phyloP scores from a whole-genome alignment of 2,329 filamentous ascomycete genomes.

The Ceratocystis harringtonii region DNA sequence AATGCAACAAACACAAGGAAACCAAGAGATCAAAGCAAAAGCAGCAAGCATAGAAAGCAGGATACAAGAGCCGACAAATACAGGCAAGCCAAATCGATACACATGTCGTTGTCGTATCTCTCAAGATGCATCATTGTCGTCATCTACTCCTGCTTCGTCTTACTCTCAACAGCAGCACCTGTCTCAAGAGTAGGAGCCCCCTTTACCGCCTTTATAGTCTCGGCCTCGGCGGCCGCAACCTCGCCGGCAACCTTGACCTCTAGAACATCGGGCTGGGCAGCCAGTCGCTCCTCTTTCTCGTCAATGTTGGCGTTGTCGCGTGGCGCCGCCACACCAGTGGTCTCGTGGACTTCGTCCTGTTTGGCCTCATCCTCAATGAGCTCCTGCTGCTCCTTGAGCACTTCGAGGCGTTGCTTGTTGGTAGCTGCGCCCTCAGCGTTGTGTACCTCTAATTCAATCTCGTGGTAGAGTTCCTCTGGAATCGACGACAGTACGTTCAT shows the following conservation, averaged over 20 bases:
- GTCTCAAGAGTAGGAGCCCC: background rate
- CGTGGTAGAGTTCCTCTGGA: conserved; percentile 96
- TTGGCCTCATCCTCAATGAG: conserved; percentile 94
- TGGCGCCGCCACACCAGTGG: conserved; percentile 56
- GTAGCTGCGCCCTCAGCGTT: conserved; percentile 92
- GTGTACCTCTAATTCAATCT: conserved; percentile 96
- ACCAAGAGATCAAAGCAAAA: conserved; percentile 9
- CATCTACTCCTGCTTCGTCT: conserved; percentile 22
- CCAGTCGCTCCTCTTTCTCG: conserved; percentile 66
- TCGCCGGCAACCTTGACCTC: conserved; percentile 38
- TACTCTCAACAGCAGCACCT: conserved; percentile 19
- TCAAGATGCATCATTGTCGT: conserved; percentile 8
- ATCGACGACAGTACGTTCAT: conserved; percentile 87
- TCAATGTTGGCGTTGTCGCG: conserved; percentile 88
- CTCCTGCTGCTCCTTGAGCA: conserved; percentile 95
- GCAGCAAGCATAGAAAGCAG: conserved; percentile 4
- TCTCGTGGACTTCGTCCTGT: conserved; percentile 70
- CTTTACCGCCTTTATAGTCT: conserved; percentile 14
- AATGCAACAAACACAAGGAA: conserved; percentile 14
- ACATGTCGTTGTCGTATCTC: background rate
- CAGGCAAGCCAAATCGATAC: background rate
- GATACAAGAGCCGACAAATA: conserved; percentile 3
- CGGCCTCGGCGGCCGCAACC: conserved; percentile 13
- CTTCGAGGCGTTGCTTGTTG: conserved; percentile 97
- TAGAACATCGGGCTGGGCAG: conserved; percentile 34